Evolutionary conservation across 2,329 filamentous ascomycete species (phyloP).

Genomic region (Fusarium oligoseptatum): DNA sequence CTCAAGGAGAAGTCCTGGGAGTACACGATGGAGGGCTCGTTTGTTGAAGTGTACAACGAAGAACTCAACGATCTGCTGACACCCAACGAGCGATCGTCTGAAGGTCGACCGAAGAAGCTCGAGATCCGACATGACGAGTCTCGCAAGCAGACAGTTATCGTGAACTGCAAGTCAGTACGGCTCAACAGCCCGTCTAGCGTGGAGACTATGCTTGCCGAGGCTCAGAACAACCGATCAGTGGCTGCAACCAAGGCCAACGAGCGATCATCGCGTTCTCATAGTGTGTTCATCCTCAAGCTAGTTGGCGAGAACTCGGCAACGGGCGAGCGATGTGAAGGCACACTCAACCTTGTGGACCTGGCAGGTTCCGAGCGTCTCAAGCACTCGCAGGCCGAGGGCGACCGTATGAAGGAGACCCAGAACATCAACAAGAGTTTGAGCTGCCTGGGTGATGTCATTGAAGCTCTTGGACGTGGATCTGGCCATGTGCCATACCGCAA

Average conservation of each 20-base stretch:
- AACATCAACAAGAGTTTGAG: slow-evolving; percentile 97
- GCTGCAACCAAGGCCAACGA: slow-evolving; percentile 98
- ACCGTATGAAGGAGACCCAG: slow-evolving; percentile 91
- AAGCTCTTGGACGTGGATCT: slow-evolving; percentile 86
- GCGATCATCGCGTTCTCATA: slow-evolving; percentile 93
- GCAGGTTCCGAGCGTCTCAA: slow-evolving; percentile 93
- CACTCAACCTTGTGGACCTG: slow-evolving; percentile 94
- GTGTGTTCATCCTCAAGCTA: slow-evolving; percentile 92
- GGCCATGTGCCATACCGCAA: slow-evolving; percentile 94
- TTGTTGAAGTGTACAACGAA: slow-evolving; percentile 98
- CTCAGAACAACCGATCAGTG: slow-evolving; percentile 88
- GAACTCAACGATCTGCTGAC: slow-evolving; percentile 90
- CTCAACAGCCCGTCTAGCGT: slow-evolving; percentile 86
- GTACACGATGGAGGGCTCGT: slow-evolving; percentile 94
- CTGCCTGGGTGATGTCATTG: slow-evolving; percentile 94
- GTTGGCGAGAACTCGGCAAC: slow-evolving; percentile 79
- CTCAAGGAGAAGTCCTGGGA: slow-evolving; percentile 93
- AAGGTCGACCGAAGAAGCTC: slow-evolving; percentile 82
- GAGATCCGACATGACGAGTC: slow-evolving; percentile 89
- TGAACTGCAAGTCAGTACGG: slow-evolving; percentile 81
- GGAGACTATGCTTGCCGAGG: slow-evolving; percentile 82
- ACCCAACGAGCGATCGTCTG: slow-evolving; percentile 69
- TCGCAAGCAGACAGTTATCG: slow-evolving; percentile 84
- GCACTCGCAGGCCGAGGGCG: slow-evolving; percentile 87
- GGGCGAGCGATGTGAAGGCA: slow-evolving; percentile 88